phyloP scores from a whole-genome alignment of 805 yeast species.

The Kazachstania psychrophila region DNA sequence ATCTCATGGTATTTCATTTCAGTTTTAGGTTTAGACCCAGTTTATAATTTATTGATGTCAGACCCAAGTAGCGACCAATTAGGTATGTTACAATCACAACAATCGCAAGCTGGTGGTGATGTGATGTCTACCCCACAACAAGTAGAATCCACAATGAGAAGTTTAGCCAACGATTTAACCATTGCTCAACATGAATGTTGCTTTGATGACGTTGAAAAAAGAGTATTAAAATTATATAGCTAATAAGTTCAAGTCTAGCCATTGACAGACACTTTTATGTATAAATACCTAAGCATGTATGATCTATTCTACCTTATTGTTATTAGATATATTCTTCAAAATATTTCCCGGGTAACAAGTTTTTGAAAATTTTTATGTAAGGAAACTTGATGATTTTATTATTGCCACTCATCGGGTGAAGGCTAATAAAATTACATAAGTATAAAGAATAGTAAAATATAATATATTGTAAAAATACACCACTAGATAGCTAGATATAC shows the following conservation, averaged over 20 bases:
- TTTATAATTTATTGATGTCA: conserved; percentile 55
- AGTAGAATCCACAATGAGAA: conserved; percentile 51
- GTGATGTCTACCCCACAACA: conserved; percentile 46
- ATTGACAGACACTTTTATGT: too few species aligned
- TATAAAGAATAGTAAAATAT: too few species aligned
- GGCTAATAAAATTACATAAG: too few species aligned
- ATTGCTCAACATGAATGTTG: conserved; percentile 48
- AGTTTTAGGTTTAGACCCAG: conserved; percentile 71
- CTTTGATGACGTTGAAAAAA: conserved; percentile 51
- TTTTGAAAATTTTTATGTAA: too few species aligned
- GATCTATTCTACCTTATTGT: too few species aligned
- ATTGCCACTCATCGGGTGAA: too few species aligned
- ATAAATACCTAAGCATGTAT: too few species aligned
- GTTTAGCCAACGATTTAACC: conserved; percentile 67
- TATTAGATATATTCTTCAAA: too few species aligned
- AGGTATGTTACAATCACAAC: conserved; percentile 22
- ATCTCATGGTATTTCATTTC: conserved; percentile 94
- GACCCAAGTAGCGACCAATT: conserved; percentile 22
- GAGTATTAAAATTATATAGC: conserved; percentile 34
- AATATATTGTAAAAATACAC: too few species aligned
- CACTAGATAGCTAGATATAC: not conserved
- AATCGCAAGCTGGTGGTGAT: conserved; percentile 17
- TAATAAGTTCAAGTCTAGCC: too few species aligned
- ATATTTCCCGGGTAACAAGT: too few species aligned
- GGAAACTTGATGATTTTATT: too few species aligned